Evolutionary conservation across 2,329 filamentous ascomycete species (phyloP).

Genomic region (Aspergillus viridinutans): DNA sequence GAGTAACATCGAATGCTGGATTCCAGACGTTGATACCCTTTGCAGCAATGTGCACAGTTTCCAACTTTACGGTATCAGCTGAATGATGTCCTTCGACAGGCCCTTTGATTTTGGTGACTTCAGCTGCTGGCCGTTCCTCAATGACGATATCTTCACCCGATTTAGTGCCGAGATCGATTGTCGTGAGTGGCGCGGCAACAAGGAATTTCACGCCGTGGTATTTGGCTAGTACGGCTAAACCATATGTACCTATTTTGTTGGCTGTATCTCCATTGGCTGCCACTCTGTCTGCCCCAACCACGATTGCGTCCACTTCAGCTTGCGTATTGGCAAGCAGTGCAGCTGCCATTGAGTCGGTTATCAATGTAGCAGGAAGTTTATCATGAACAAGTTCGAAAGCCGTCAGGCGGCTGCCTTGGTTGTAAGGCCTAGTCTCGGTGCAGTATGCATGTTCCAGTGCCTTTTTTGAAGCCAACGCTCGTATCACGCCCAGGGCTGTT

Average conservation of each 20-base stretch:
- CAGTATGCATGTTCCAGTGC: conserved; percentile 82
- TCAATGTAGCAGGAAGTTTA: conserved; percentile 80
- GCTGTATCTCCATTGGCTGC: conserved; percentile 96
- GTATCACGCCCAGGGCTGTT: conserved; percentile 89
- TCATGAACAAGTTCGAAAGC: conserved; percentile 97
- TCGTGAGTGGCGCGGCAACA: conserved; percentile 90
- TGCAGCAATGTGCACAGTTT: conserved; percentile 74
- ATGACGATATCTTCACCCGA: conserved; percentile 80
- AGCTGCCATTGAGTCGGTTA: conserved; percentile 96
- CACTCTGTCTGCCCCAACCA: conserved; percentile 92
- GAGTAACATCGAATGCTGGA: conserved; percentile 93
- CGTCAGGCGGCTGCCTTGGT: conserved; percentile 91
- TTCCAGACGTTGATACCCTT: conserved; percentile 86
- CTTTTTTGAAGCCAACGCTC: conserved; percentile 65
- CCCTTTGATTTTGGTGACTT: conserved; percentile 81
- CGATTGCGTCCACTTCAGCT: conserved; percentile 74
- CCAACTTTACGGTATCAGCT: conserved; percentile 45
- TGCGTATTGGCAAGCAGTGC: conserved; percentile 63
- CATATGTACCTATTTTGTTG: conserved; percentile 97
- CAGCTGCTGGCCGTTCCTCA: conserved; percentile 75
- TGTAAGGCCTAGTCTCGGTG: conserved; percentile 95
- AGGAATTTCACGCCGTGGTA: conserved; percentile 90
- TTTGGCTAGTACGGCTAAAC: conserved; percentile 81
- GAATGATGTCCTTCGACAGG: conserved; percentile 59
- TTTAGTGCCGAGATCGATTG: conserved; percentile 78